Evolutionary conservation across 306 rosid genomes (phyloP), one percentile per base, ranked within the genome.

Genomic region (Ziziphus jujuba): DNA sequence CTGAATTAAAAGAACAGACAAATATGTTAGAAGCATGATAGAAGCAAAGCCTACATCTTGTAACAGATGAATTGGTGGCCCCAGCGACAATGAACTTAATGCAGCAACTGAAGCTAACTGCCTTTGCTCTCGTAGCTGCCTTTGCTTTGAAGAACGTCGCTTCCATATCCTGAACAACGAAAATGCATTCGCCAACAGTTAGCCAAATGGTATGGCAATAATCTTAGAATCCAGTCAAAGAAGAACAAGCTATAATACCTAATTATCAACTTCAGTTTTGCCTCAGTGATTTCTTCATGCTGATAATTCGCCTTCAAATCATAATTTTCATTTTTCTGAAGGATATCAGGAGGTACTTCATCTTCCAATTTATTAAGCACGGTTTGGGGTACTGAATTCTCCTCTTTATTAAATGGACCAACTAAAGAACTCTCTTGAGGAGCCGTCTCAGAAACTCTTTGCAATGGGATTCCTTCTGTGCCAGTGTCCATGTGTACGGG

Each of bases 81-180:
- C 99, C 84, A 90, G 40, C 47, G 96, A 62, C 66, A 93, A 80
- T 3, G 89, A 83, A 52, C 73, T 58, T 63, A 93, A 70, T 55
- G 96, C 99, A 78, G 90, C 92, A 77, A 70, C 77, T 77, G 99
- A 84, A 33, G 96, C 95, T 50, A 80, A 67, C 58, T 84, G 80
- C 79, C 85, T 88, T 79, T 85, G 87, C 70, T 86, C 87, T 38
- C 92, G 87, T 63, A 80, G 63, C 84, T 77, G 80, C 77, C 81
- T 87, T 72, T 71, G 80, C 75, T 83, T 93, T 72, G 77, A 65
- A 49, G 79, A 72, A 19, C 95, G 87, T 50, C 95, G 85, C 82
- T 64, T 90, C 99, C 99, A 93, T 81, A 87, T 79, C 82, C 99
- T 93, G 79, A 75, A 51, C 72, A 25, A 54, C 64, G 15, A 69